phyloP scores from a whole-genome alignment of 208 protist species.

The Acanthamoeba polyphaga region DNA sequence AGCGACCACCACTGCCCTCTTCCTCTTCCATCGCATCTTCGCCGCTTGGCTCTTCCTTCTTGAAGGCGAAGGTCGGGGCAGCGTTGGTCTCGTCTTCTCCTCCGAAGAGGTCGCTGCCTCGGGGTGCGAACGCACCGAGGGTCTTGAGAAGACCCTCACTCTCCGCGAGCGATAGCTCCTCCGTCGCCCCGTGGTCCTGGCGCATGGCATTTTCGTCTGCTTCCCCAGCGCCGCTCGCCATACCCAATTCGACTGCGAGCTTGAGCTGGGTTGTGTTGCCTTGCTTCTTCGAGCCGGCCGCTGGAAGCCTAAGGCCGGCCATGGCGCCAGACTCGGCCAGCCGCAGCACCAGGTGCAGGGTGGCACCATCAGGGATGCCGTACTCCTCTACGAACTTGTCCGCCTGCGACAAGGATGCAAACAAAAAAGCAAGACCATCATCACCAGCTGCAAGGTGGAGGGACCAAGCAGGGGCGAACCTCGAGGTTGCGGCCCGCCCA shows the following conservation, averaged over 20 bases:
- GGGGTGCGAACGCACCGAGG: background rate
- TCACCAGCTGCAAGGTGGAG: background rate
- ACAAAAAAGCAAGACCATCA: background rate
- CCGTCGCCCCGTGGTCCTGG: background rate
- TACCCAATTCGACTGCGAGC: background rate
- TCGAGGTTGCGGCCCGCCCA: slow-evolving; percentile 24
- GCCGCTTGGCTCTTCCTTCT: background rate
- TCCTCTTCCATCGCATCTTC: slow-evolving; percentile 24
- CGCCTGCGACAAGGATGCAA: background rate
- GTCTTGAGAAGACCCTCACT: slow-evolving; percentile 1
- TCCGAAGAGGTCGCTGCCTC: background rate
- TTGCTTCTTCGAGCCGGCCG: background rate
- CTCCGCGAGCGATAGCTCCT: background rate
- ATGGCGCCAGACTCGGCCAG: background rate
- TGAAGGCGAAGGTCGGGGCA: background rate
- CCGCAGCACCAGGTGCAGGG: background rate
- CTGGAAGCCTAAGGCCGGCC: background rate
- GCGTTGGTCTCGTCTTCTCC: background rate
- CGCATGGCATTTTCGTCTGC: background rate
- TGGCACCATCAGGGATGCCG: background rate
- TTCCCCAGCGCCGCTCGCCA: no score
- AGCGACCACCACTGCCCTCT: background rate
- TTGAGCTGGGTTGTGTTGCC: background rate
- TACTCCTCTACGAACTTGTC: background rate
- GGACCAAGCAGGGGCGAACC: background rate